Evolutionary conservation across 192 early-diverging fungal species (phyloP), one percentile per base, ranked within the genome.

Genomic region (Backusella parvicylindrica): DNA sequence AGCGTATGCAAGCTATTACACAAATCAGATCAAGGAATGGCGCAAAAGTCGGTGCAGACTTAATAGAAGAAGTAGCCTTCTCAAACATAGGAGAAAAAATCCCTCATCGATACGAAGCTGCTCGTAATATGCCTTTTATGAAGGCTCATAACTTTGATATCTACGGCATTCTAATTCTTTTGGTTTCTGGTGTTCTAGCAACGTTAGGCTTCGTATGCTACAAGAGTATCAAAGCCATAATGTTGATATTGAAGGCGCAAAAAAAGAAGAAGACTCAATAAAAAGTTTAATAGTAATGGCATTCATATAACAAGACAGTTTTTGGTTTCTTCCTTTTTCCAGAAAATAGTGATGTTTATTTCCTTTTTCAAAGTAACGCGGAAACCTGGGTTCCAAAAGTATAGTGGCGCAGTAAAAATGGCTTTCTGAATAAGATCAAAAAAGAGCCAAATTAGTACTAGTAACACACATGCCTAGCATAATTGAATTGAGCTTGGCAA

Each of bases 41-140:
- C 11, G 36, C 36, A 30, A 26, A 47, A 26, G 16, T 70, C 16
- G 68, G 63, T 35, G 76, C 43, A 6, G 70, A 71, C 67, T 18
- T 66, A 26, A 35, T 78, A 23, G 76, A 78, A 63, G 76, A 78
- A 69, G 76, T 72, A 1, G 21, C 64, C 1, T 78, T 78, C 28
- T 28, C 71, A 3, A 1, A 21, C 5, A 23, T 36, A 13, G 64
- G 66, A 13, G 47, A 35, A 2, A 9, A 28, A 13, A 30, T 77
- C 2, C 71, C 76, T 12, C 71, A 72, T 35, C 31, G 71, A 18
- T 73, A 73, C 36, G 60, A 68, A 23, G 71, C 43, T 1, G 23
- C 76, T 13, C 28, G 70, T 53, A 33, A 77, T 16, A 56, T 77
- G 71, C 38, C 71, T 35, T 77, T 38, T 30, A 37, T 72, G 6